Percentiles rank a stretch among this genome's conserved stretches.
Conservation (phyloP, 2,329 filamentous ascomycete species). For the Trichoderma simmonsii region DNA sequence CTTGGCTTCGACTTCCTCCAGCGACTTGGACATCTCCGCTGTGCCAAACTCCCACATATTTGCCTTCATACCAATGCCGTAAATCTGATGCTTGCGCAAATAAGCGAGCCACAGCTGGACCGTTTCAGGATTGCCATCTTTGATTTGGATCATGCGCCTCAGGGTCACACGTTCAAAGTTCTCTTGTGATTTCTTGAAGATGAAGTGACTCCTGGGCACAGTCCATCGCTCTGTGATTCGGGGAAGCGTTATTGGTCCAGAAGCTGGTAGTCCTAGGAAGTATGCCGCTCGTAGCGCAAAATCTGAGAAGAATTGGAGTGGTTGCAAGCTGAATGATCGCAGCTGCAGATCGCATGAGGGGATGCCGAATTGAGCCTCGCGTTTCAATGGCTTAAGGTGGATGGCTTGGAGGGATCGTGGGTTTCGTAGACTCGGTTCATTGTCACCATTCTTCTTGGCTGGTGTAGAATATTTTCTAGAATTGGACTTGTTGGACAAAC, state of each 20-base stretch:
- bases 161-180: constrained; percentile 94
- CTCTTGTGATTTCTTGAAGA: constrained; percentile 96
- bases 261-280: constrained; percentile 82
- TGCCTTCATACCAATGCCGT: constrained; percentile 98
- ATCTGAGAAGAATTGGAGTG: constrained; percentile 91
- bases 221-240: constrained; percentile 92
- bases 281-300: constrained; percentile 94
- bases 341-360: constrained; percentile 89
- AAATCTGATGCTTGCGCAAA: constrained; percentile 85
- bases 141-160: constrained; percentile 83
- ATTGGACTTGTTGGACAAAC: not conserved
- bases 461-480: not conserved
- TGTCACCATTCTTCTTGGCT: constrained; percentile 2
- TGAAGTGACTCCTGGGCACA: constrained; percentile 82
- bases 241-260: constrained; percentile 81
- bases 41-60: constrained; percentile 89
- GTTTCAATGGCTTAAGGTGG: constrained; percentile 79
- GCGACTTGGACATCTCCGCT: constrained; percentile 42
- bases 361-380: constrained; percentile 69
- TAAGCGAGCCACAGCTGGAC: constrained; percentile 93
- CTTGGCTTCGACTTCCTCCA: constrained; percentile 18
- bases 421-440: constrained; percentile 45
- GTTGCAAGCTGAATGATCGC: constrained; percentile 84
- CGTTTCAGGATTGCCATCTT: constrained; percentile 82
- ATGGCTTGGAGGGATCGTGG: constrained; percentile 81